Conservation (phyloP, 2,329 filamentous ascomycete species). For the Elsinoe australis region DNA sequence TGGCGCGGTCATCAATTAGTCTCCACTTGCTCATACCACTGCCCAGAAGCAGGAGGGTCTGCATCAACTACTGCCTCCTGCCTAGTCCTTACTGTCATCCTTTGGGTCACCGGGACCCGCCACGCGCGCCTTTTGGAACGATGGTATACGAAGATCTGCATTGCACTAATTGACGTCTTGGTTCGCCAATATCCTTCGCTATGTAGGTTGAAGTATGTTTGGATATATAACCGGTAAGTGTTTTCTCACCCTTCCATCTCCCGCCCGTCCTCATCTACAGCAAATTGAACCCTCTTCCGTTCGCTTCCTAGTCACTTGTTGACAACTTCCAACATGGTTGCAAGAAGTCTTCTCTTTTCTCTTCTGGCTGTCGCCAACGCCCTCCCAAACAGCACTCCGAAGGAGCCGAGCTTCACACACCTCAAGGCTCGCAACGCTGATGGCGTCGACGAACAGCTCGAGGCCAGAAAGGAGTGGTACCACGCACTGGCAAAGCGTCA, state of each 20-base stretch:
- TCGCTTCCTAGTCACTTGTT: conserved; percentile 8
- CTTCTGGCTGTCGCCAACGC: conserved; percentile 9
- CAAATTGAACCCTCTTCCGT: neutral
- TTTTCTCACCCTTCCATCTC: neutral
- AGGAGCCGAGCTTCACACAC: neutral
- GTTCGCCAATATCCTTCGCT: neutral
- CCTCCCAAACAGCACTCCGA: conserved; percentile 3
- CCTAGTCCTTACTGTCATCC: neutral
- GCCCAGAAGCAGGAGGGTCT: neutral
- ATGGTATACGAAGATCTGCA: conserved; percentile 15
- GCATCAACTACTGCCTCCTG: neutral
- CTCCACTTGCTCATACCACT: neutral
- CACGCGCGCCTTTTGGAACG: conserved; percentile 7
- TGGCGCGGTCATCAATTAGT: neutral
- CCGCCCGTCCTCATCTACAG: neutral
- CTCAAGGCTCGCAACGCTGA: conserved; percentile 1
- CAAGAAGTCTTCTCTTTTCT: conserved; percentile 10
- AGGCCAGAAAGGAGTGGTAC: conserved; percentile 8
- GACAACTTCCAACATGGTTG: conserved; percentile 1
- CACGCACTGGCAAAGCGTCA: conserved; percentile 1
- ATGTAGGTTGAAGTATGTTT: neutral
- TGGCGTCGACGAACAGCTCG: conserved; percentile 1
- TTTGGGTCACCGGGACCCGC: conserved; percentile 8
- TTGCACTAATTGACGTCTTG: neutral
- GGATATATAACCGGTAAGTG: neutral